These are phyloP conservation scores for Pezicula radicicola DNA, from an alignment of 2,329 filamentous ascomycete genomes.

Conservation along the genomic window DNA sequence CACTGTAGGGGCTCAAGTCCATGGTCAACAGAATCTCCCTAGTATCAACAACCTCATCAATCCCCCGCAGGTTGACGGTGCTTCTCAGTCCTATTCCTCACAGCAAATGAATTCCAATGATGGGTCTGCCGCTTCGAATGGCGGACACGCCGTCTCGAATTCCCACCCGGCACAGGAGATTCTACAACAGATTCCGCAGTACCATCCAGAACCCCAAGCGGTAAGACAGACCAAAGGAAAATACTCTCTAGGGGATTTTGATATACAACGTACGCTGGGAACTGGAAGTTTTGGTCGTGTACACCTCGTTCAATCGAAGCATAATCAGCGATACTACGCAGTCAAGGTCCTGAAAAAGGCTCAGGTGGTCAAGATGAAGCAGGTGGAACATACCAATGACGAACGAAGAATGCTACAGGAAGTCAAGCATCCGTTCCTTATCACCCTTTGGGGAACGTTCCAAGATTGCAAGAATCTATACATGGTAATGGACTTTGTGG, in stretches of 20 bases:
- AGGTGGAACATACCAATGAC: conserved; percentile 98
- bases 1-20: conserved; percentile 21
- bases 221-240: conserved; percentile 87
- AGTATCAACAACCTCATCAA: conserved; percentile 85
- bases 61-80: conserved; percentile 49
- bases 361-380: conserved; percentile 99
- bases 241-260: conserved; percentile 90
- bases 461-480: conserved; percentile 94
- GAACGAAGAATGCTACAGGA: conserved; percentile 93
- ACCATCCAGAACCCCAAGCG: conserved; percentile 22
- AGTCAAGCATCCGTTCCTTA: conserved; percentile 96
- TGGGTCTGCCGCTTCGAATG: background rate
- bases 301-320: conserved; percentile 94
- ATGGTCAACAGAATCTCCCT: conserved; percentile 61
- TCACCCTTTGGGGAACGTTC: conserved; percentile 98
- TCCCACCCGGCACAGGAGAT: conserved; percentile 9
- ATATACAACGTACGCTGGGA: conserved; percentile 84
- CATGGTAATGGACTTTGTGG: conserved; percentile 99
- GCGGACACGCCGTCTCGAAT: conserved; percentile 26
- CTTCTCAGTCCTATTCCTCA: conserved; percentile 28
- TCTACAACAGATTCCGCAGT: conserved; percentile 7
- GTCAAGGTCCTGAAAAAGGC: conserved; percentile 98
- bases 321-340: conserved; percentile 97
- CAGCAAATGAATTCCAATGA: conserved; percentile 15
- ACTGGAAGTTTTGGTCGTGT: conserved; percentile 97